Base-by-base conservation (phyloP, 2,329 filamentous ascomycete species). In the Penicillium sp. region DNA sequence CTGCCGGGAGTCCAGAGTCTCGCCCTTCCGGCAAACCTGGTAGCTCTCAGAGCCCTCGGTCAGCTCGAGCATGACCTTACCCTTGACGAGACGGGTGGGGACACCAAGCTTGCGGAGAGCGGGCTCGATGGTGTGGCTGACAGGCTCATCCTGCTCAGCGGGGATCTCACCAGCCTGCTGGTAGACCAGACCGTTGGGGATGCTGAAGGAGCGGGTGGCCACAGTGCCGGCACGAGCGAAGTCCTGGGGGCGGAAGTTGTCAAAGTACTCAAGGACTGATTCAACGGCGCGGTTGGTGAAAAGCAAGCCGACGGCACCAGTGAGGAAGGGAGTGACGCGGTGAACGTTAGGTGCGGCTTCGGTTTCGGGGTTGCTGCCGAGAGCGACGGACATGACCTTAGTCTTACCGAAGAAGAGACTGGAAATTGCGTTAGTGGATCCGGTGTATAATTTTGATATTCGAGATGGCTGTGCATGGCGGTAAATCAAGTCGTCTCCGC, bases 381-480 rank as follows among this genome's bases (percentile, higher is more conserved):
- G 89, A 56, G 95, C 93, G 79, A 95, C 93, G 69, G 91, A 88
- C 92, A 98, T 98, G 76, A 99, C 93, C 80, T 98, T 98, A 59
- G 93, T 98, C 82, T 98, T 99, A 80, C 93, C 95, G 78, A 97
- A 98, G 86, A 98, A 98, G 75, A 99, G 82, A 68, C 93, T 95
- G 69, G 4, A 57, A 29, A 54, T 50, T 7, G 42, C n/a, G 45
- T 51, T 44, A 51, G 56, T 45, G 48, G 33, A n/a, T 35, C 39
- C 25, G n/a, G 31, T 55, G 23, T 39, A 43, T 27, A 16, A 19
- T 23, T 23, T n/a, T 42, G 48, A 25, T 33, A 21, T 21, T 42
- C 33, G 23, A 19, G 23, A 49, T 49, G 31, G 31, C 25, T 49
- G 27, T 23, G 31, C 29, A 33, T 19, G 39, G n/a, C 19, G 39